Conservation (phyloP, 1,284 basidiomycete species). For the Ceratorhiza oryzae-sativae region DNA sequence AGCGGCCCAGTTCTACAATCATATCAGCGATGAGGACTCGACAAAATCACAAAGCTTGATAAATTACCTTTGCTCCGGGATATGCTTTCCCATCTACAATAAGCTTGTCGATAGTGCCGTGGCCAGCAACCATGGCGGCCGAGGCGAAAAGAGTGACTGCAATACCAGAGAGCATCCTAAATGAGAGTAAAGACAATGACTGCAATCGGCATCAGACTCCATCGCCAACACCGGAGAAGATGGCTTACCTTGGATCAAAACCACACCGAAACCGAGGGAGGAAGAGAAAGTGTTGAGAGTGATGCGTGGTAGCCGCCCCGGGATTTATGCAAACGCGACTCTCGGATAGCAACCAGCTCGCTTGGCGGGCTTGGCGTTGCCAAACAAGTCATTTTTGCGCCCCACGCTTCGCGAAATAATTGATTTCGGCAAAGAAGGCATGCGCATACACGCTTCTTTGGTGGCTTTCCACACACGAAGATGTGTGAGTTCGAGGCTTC, state of each 20-base stretch:
- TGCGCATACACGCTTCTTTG: neutral
- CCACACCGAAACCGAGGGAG: constrained; percentile 10
- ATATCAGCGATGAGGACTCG: neutral
- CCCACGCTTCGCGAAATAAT: neutral
- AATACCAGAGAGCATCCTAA: constrained; percentile 8
- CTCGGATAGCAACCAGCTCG: neutral
- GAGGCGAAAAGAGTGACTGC: constrained; percentile 37
- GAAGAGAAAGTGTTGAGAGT: neutral
- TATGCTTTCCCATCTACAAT: neutral
- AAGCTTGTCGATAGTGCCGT: neutral
- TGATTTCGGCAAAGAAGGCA: neutral
- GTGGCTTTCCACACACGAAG: neutral
- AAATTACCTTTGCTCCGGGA: constrained; percentile 1
- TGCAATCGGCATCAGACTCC: neutral
- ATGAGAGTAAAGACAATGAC: neutral
- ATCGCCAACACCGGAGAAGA: neutral
- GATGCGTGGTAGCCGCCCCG: too few species aligned
- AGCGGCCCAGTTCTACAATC: constrained; percentile 28
- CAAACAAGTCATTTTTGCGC: neutral
- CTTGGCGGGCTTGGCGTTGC: constrained; percentile 26
- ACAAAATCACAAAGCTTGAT: neutral
- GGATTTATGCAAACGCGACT: too few species aligned
- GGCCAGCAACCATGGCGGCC: constrained; percentile 22
- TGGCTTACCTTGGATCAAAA: neutral
- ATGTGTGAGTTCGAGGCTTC: neutral